Evolutionary conservation across 2,329 filamentous ascomycete species (phyloP).

Genomic region (Metarhizium album): DNA sequence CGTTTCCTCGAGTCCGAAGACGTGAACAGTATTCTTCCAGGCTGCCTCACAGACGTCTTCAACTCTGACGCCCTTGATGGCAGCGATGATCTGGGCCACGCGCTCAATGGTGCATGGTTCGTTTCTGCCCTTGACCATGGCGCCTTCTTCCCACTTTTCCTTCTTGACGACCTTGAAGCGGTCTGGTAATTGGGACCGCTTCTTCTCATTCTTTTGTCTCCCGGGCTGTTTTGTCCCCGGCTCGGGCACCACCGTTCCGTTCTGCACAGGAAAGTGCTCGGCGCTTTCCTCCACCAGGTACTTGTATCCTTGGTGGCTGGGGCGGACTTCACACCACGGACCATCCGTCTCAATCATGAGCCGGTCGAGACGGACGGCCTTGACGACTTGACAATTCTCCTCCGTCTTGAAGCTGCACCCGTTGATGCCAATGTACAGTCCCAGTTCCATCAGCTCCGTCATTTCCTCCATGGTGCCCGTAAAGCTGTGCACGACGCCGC

Average conservation of each 20-base stretch:
- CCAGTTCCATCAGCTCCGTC: constrained; percentile 64
- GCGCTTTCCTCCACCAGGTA: constrained; percentile 41
- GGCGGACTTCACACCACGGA: constrained; percentile 92
- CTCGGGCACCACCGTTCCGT: constrained; percentile 11
- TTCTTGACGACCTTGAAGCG: constrained; percentile 85
- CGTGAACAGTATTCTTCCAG: constrained; percentile 69
- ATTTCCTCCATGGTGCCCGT: constrained; percentile 83
- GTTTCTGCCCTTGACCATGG: constrained; percentile 90
- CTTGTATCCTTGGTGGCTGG: constrained; percentile 75
- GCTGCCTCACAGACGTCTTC: constrained; percentile 80
- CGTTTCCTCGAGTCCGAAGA: constrained; percentile 56
- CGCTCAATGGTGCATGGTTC: constrained; percentile 80
- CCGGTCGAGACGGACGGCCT: constrained; percentile 63
- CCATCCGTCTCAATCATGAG: constrained; percentile 96
- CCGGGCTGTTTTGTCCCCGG: constrained; percentile 23
- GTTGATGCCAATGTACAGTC: constrained; percentile 88
- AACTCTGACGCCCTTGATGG: constrained; percentile 67
- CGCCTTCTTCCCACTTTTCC: constrained; percentile 81
- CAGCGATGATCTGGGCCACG: constrained; percentile 81
- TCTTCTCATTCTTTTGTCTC: constrained; percentile 42
- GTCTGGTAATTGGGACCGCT: constrained; percentile 55
- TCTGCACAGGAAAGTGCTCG: constrained; percentile 14
- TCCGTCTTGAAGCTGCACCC: constrained; percentile 92
- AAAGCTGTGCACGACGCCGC: constrained; percentile 88
- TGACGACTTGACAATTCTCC: constrained; percentile 81